Conservation (phyloP, 257 asterid genomes). For the Penstemon newberryi region DNA sequence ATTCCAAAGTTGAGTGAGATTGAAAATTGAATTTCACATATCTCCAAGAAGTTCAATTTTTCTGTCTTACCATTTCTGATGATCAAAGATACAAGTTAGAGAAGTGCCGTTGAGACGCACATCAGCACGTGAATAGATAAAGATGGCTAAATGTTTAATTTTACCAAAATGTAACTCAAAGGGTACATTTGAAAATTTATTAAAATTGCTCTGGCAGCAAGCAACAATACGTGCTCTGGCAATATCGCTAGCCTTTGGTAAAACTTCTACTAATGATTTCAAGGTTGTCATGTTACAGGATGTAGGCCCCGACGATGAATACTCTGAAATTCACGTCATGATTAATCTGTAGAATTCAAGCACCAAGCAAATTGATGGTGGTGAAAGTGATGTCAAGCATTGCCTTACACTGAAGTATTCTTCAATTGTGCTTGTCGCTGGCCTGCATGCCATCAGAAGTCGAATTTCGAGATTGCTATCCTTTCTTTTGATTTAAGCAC, state of each 20-base stretch:
- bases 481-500: background rate
- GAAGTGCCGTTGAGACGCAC: no score
- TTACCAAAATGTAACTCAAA: no score
- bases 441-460: background rate
- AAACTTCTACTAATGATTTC: background rate
- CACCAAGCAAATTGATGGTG: background rate
- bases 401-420: background rate
- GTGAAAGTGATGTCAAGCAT: background rate
- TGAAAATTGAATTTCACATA: no score
- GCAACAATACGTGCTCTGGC: no score
- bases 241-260: background rate
- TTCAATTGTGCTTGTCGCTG: slow-evolving; percentile 8
- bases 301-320: background rate
- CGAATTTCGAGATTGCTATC: background rate
- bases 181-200: no score
- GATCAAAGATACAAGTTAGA: no score
- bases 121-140: no score
- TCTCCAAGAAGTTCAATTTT: no score
- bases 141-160: no score
- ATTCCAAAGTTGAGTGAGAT: no score
- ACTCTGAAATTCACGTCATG: background rate
- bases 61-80: no score
- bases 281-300: background rate
- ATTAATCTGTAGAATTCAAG: slow-evolving; percentile 10
- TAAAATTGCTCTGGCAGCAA: no score